Conservation (phyloP, 768 basidiomycete genomes). For the Mrakia frigida region DNA sequence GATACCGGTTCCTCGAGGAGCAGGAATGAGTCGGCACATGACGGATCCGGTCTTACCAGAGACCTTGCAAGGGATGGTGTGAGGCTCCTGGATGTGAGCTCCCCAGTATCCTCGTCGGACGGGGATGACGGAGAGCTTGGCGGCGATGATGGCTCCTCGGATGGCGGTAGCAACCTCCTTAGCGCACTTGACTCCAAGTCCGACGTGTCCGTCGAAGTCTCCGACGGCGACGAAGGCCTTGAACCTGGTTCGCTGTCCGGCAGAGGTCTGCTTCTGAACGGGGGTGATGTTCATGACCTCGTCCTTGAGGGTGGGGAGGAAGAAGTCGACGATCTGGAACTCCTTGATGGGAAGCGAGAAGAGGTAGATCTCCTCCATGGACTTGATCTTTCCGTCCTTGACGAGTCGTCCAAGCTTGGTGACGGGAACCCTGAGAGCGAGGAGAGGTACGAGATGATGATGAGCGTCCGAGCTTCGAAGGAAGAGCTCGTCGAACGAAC, state of each 20-base stretch:
- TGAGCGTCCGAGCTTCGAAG: neutral
- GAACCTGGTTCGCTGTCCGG: slow-evolving; percentile 98
- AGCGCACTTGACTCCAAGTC: slow-evolving; percentile 98
- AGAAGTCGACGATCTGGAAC: slow-evolving; percentile 98
- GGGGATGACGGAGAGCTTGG: slow-evolving; percentile 95
- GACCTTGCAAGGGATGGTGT: slow-evolving; percentile 98
- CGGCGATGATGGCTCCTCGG: slow-evolving; percentile 97
- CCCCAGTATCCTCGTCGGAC: slow-evolving; percentile 99
- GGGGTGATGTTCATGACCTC: slow-evolving; percentile 99
- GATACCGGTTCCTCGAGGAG: slow-evolving; percentile 97
- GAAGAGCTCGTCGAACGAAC: neutral
- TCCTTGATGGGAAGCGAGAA: slow-evolving; percentile 99
- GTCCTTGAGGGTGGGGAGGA: slow-evolving; percentile 97
- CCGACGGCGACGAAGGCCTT: slow-evolving; percentile 99
- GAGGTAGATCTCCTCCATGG: slow-evolving; percentile 99
- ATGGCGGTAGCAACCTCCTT: slow-evolving; percentile 99
- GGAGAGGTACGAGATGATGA: neutral
- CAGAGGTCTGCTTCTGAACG: slow-evolving; percentile 99
- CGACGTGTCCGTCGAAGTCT: slow-evolving; percentile 97
- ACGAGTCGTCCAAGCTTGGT: slow-evolving; percentile 99
- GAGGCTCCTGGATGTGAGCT: slow-evolving; percentile 95
- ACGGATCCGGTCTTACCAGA: slow-evolving; percentile 98
- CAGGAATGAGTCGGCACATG: slow-evolving; percentile 98
- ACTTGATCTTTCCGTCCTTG: slow-evolving; percentile 99
- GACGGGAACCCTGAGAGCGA: slow-evolving; percentile 74